These are phyloP conservation scores for Clitocybe nebularis DNA, from an alignment of 1,284 basidiomycete species.

Conservation along the genomic window DNA sequence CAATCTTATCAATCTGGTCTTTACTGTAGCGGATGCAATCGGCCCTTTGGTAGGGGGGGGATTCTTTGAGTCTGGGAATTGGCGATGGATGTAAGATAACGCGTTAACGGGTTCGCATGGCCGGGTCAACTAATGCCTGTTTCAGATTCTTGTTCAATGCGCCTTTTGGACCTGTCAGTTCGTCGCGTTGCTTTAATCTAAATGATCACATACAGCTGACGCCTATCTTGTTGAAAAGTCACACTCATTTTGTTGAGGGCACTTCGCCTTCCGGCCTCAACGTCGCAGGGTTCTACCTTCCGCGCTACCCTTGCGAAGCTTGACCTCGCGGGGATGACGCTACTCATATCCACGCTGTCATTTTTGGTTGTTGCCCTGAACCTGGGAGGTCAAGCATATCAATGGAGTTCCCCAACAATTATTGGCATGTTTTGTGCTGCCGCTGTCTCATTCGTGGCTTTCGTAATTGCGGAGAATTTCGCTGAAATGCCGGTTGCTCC, in stretches of 20 bases:
- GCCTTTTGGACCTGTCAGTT: constrained; percentile 29
- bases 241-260: constrained; percentile 24
- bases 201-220: background rate
- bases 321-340: constrained; percentile 24
- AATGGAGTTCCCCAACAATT: constrained; percentile 27
- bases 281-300: constrained; percentile 14
- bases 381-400: constrained; percentile 26
- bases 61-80: constrained; percentile 28
- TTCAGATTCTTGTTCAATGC: constrained; percentile 28
- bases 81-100: constrained; percentile 29
- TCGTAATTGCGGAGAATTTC: constrained; percentile 26
- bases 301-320: constrained; percentile 20
- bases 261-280: constrained; percentile 19
- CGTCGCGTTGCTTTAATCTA: constrained; percentile 10
- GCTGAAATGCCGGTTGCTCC: constrained; percentile 26
- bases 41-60: constrained; percentile 29
- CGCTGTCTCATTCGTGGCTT: constrained; percentile 21
- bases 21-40: constrained; percentile 27
- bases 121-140: no score
- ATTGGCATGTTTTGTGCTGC: constrained; percentile 26
- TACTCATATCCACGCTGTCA: constrained; percentile 21
- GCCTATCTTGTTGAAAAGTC: constrained; percentile 17
- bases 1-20: constrained; percentile 30
- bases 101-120: no score
- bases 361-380: constrained; percentile 29